A percentile compares a stretch with the other conserved stretches of the same genome.
phyloP scores from a whole-genome alignment of 495 filamentous ascomycete species.

The Penicillium riverlandense region DNA sequence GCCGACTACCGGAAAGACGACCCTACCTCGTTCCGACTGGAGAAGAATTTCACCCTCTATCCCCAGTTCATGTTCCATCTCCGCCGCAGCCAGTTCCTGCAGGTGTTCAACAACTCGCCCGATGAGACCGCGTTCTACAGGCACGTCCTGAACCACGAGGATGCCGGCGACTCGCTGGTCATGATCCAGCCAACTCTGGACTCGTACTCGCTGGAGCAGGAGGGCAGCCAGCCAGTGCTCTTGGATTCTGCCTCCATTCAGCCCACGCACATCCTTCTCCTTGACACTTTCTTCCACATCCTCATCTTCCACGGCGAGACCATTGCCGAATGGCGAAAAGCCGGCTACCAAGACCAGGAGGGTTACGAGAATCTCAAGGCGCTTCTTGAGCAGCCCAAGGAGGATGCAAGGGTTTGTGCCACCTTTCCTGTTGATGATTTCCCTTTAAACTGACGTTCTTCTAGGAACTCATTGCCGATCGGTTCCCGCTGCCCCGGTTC shows the following conservation, averaged over 20 bases:
- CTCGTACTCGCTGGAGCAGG: conserved; percentile 93
- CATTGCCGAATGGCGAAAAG: conserved; percentile 96
- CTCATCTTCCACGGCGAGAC: conserved; percentile 99
- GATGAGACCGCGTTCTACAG: conserved; percentile 99
- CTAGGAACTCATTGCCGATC: conserved; percentile 95
- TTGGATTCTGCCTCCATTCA: conserved; percentile 96
- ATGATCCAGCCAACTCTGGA: conserved; percentile 99
- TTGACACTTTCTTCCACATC: conserved; percentile 99
- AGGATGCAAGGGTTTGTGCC: conserved; percentile 79
- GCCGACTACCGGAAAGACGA: conserved; percentile 99
- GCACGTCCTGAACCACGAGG: conserved; percentile 94
- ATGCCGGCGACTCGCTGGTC: conserved; percentile 92
- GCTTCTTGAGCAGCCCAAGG: conserved; percentile 90
- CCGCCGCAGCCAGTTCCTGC: conserved; percentile 91
- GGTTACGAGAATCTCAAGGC: conserved; percentile 94
- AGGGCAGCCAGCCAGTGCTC: conserved; percentile 82
- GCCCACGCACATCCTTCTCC: conserved; percentile 84
- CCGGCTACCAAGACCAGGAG: conserved; percentile 96
- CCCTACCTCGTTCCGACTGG: conserved; percentile 91
- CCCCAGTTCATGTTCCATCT: conserved; percentile 99
- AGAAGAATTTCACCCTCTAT: conserved; percentile 99
- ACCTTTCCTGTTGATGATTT: background rate
- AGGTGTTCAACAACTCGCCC: conserved; percentile 99
- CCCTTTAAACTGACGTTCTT: conserved; percentile 7
- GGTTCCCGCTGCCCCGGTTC: conserved; percentile 95